Base-by-base conservation (phyloP, 1,139 yeast genomes). In the Debaryomyces udenii region DNA sequence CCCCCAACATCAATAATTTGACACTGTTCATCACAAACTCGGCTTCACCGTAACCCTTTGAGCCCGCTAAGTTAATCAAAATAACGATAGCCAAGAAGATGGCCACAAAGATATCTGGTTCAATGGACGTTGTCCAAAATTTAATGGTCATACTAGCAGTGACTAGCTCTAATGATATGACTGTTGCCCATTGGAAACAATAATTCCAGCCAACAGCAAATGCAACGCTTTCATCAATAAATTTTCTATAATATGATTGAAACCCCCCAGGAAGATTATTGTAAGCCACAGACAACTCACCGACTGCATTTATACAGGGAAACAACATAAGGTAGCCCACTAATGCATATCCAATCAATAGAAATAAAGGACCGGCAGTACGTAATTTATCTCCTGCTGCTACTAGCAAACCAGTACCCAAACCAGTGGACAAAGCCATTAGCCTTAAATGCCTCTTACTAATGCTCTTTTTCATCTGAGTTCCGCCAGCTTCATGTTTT, bases 21-120 rank as follows among this genome's bases (percentile, higher is more conserved):
- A 64, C 50, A 27, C 61, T 43, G 45, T 71, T 70, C 56, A 70
- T 61, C 23, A 65, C 43, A 39, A 70, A 70, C 51, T 70, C 76
- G 18, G 73, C 74, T 51, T 70, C 74, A 37, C 75, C 76, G 45
- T 70, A 70, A 20, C 74, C 76, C 43, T 57, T 62, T 18, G 73
- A 73, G 34, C 76, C 76, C 41, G 62, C 61, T 44, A 61, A 63
- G 46, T 70, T 68, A 41, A 71, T 64, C 15, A 51, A 41, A 7
- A 67, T 52, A 37, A 71, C 58, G 9, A 69, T 56, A n/a, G 60
- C 51, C 35, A 64, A 65, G 47, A 71, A 68, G 4, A 70, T 67
- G 6, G 65, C 60, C 11, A 70, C 76, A 52, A 67, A 68, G 10
- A 66, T 69, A 46, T 70, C 74, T 1, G 75, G 55, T 48, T 68